A percentile compares a stretch with the other conserved stretches of the same genome.
These are phyloP conservation scores for Physcia stellaris DNA, from an alignment of 495 filamentous ascomycete genomes.

Conservation along the genomic window DNA sequence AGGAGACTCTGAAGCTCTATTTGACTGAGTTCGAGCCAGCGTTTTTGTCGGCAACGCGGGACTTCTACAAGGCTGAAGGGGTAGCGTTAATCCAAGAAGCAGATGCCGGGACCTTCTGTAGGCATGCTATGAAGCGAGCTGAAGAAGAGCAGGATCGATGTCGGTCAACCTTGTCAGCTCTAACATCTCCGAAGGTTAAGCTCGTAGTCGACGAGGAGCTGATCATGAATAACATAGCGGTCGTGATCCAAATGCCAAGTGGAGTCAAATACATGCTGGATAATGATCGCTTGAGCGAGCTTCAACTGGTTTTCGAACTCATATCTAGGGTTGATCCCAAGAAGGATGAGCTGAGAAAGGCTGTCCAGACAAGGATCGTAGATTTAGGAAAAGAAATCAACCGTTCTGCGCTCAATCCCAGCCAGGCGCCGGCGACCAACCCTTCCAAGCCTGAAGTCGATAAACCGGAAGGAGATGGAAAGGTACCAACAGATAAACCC, in stretches of 20 bases:
- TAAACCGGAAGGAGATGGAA: slow-evolving; percentile 23
- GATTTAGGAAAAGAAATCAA: slow-evolving; percentile 77
- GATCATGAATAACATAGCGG: slow-evolving; percentile 57
- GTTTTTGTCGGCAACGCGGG: slow-evolving; percentile 54
- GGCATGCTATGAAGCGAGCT: slow-evolving; percentile 58
- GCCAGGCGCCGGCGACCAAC: slow-evolving; percentile 23
- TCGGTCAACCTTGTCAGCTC: slow-evolving; percentile 54
- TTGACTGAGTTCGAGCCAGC: slow-evolving; percentile 66
- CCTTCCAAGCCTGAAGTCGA: slow-evolving; percentile 19
- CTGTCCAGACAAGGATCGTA: slow-evolving; percentile 59
- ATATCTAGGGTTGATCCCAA: slow-evolving; percentile 65
- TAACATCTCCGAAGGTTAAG: slow-evolving; percentile 60
- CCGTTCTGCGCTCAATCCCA: slow-evolving; percentile 36
- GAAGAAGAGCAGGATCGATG: slow-evolving; percentile 72
- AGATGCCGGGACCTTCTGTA: slow-evolving; percentile 73
- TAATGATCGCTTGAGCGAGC: slow-evolving; percentile 63
- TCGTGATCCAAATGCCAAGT: slow-evolving; percentile 75
- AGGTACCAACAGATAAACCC: slow-evolving; percentile 28
- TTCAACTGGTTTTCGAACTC: slow-evolving; percentile 64
- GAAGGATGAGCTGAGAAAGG: slow-evolving; percentile 54
- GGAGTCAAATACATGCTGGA: slow-evolving; percentile 86
- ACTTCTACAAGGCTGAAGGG: slow-evolving; percentile 69
- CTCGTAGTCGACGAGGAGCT: slow-evolving; percentile 68
- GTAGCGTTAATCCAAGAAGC: slow-evolving; percentile 56
- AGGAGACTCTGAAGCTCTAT: slow-evolving; percentile 64